Evolutionary conservation across 129 eudicot species (phyloP), one percentile per base, ranked within the genome.

Genomic region (Silybum marianum): DNA sequence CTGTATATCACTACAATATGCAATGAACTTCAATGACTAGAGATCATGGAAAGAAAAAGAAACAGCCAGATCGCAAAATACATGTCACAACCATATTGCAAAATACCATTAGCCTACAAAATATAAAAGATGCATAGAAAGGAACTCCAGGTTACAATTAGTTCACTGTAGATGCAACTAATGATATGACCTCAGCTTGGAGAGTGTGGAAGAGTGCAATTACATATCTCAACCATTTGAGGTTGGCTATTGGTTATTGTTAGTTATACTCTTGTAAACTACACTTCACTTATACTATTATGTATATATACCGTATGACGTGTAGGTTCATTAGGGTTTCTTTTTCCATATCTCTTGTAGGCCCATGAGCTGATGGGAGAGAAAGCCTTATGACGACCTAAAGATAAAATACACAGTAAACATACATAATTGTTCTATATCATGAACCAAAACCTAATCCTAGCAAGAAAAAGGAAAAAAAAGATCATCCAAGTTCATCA

Each of bases 401-500:
- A 58, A 58, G 66, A 58, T 58, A 58, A 58, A 58, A 58, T 58
- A 58, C 66, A 58, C 10, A 58, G 23, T 58, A 19, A 58, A 58
- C 23, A 18, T 21, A 58, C 24, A 58, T 58, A 7, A 6, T 58
- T 58, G 66, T 58, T 21, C 66, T 18, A 58, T 58, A 58, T 58
- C 66, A 58, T 58, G 66, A 58, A 58, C 9, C 23, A 58, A 58
- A 58, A 58, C 66, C 23, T 58, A 65, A 75, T 28, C 26, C 44
- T 30, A 18, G 39, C 66, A 51, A 36, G 32, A 19, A 76, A 28
- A 36, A 25, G 63, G 36, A 63, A 62, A 77, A 22, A 44, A 77
- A 65, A 65, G 14, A 65, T 22, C 69, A 65, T 65, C 69, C 69
- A 65, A 65, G 73, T 24, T 54, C 39, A 66, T 73, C 54, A 80